phyloP scores from a whole-genome alignment of 768 basidiomycete genomes.

The Macrolepiota dolichaula region DNA sequence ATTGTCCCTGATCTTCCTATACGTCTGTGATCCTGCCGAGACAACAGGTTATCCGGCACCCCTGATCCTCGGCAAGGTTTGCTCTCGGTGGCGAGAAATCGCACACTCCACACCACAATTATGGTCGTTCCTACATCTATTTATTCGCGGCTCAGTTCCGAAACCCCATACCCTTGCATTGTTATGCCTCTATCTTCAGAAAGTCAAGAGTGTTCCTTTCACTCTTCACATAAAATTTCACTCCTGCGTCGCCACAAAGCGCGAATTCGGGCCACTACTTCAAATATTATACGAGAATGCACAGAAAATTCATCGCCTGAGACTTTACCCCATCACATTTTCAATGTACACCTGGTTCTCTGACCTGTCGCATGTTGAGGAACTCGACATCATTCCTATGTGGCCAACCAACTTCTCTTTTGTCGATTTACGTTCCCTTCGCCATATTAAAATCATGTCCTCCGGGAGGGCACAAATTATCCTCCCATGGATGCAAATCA shows the following conservation, averaged over 20 bases:
- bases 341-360: neutral
- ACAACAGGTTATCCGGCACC: no score
- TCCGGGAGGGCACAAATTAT: neutral
- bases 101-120: neutral
- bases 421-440: neutral
- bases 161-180: neutral
- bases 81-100: neutral
- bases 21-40: no score
- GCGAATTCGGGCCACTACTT: neutral
- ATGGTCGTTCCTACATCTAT: neutral
- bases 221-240: neutral
- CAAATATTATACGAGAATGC: neutral
- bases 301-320: neutral
- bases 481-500: constrained; percentile 6
- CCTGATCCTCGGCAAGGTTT: neutral
- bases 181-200: neutral
- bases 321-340: neutral
- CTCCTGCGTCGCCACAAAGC: neutral
- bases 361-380: neutral
- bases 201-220: neutral
- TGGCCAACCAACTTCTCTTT: neutral
- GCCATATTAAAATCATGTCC: neutral
- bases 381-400: neutral
- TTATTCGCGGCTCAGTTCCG: neutral
- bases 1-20: no score